Percentiles rank a stretch among this genome's conserved stretches.
phyloP scores from a whole-genome alignment of 2,329 filamentous ascomycete genomes.

The Pseudohalonectria lignicola region DNA sequence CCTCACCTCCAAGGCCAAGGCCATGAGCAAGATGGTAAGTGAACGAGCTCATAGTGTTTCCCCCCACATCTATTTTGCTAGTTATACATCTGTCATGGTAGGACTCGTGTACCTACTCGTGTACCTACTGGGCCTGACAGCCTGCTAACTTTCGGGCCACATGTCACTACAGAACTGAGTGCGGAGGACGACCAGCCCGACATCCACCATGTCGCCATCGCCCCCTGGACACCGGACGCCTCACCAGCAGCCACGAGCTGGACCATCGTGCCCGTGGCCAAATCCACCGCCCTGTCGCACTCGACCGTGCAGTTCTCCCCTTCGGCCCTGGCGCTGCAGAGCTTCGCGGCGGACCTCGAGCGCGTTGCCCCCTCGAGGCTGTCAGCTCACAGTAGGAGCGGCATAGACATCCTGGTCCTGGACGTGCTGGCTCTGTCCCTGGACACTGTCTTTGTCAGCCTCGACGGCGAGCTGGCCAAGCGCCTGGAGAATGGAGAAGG shows the following conservation, averaged over 20 bases:
- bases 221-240: slow-evolving; percentile 56
- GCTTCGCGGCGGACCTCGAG: slow-evolving; percentile 64
- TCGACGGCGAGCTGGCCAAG: slow-evolving; percentile 71
- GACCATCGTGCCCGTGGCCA: slow-evolving; percentile 72
- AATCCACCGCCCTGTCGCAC: slow-evolving; percentile 53
- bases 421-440: slow-evolving; percentile 71
- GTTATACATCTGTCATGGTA: slow-evolving; percentile 1
- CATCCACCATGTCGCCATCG: slow-evolving; percentile 57
- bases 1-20: slow-evolving; percentile 32
- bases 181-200: too few species aligned
- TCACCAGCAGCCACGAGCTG: slow-evolving; percentile 56
- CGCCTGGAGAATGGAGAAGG: slow-evolving; percentile 75
- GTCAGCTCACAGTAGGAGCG: slow-evolving; percentile 53
- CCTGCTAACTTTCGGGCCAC: too few species aligned
- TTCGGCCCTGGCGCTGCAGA: slow-evolving; percentile 62
- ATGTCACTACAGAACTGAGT: too few species aligned
- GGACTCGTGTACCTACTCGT: too few species aligned
- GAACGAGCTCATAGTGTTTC: slow-evolving; percentile 4
- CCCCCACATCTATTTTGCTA: background rate
- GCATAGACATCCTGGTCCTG: slow-evolving; percentile 74
- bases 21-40: slow-evolving; percentile 34
- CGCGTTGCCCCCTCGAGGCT: slow-evolving; percentile 66
- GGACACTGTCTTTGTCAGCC: slow-evolving; percentile 76
- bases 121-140: too few species aligned
- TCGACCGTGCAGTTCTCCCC: slow-evolving; percentile 74